Base-by-base conservation (phyloP, 768 basidiomycete genomes). In the Russula abietina region DNA sequence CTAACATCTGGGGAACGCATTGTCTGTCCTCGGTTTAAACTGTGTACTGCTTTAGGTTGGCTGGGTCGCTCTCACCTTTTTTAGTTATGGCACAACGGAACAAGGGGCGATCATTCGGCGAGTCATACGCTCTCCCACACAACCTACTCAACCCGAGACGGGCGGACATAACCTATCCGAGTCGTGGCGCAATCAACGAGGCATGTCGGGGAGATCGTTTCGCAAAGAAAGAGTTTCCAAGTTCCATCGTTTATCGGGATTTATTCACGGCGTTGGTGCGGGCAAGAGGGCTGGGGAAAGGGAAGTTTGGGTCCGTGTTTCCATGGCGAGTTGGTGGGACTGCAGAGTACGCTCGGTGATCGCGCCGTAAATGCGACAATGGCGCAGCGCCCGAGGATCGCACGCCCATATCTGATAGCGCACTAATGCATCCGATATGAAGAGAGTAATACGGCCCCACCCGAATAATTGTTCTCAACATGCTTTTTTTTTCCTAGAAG, bases 251-350 rank as follows among this genome's bases (percentile, higher is more conserved):
- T 38, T 32, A 56, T n/a, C 53, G 57, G 30, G 32, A 45, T 45
- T 48, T 32, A 54, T 55, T 59, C 55, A 53, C 54, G 63, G 63
- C 14, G 55, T 50, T 56, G 39, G 58, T 51, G 63, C 59, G 63
- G 63, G 16, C 12, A 3, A 46, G 45, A 12, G 41, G 22, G 45
- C 22, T 46, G 45, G 45, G 45, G 22, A 46, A 46, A 24, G 26
- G 53, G 28, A 45, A 3, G 55, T 16, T 54, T 57, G 30, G 53
- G 54, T 32, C 59, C 59, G 54, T 55, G 58, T 64, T 56, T 60
- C 63, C 58, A 64, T 64, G 63, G 49, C 59, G 59, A 64, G 59
- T 55, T 59, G 54, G 54, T 43, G 43, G 43, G 22, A 49, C 58
- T 39, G n/a, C 10, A 46, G n/a, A 22, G 22, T 46, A n/a, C 62